phyloP scores from a whole-genome alignment of 306 rosid species.

The Glycyrrhiza uralensis region DNA sequence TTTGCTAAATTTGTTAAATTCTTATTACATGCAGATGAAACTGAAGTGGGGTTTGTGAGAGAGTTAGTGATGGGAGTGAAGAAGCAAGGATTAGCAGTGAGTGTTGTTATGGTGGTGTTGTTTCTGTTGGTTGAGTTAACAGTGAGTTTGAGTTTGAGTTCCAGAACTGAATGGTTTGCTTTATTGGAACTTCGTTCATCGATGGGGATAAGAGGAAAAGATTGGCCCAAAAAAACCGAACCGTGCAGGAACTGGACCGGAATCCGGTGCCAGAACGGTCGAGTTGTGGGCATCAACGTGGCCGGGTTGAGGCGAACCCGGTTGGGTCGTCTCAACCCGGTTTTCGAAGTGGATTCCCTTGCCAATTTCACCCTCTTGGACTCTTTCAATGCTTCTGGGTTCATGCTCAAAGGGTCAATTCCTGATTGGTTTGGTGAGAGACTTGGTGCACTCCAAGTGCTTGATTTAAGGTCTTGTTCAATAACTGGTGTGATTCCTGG shows the following conservation, averaged over 20 bases:
- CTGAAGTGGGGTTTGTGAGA: slow-evolving; percentile 26
- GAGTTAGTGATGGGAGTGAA: slow-evolving; percentile 49
- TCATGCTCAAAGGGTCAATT: slow-evolving; percentile 70
- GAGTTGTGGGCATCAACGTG: slow-evolving; percentile 50
- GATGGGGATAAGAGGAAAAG: slow-evolving; percentile 59
- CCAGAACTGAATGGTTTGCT: slow-evolving; percentile 52
- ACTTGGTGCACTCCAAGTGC: slow-evolving; percentile 47
- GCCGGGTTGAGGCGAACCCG: slow-evolving; percentile 63
- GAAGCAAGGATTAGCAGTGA: slow-evolving; percentile 27
- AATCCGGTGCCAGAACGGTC: slow-evolving; percentile 50
- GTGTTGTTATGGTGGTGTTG: slow-evolving; percentile 24
- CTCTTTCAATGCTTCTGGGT: slow-evolving; percentile 81
- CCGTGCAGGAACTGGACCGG: slow-evolving; percentile 78
- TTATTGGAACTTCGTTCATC: slow-evolving; percentile 72
- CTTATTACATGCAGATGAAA: slow-evolving; percentile 15
- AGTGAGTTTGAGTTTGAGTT: slow-evolving; percentile 33
- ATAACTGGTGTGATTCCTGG: slow-evolving; percentile 59
- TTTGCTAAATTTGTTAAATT: slow-evolving; percentile 5
- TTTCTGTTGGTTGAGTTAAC: slow-evolving; percentile 38
- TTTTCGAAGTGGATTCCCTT: slow-evolving; percentile 63
- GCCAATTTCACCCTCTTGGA: slow-evolving; percentile 52
- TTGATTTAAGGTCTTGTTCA: slow-evolving; percentile 73
- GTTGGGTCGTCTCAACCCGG: slow-evolving; percentile 33
- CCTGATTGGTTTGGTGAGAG: slow-evolving; percentile 81
- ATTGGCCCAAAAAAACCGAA: slow-evolving; percentile 73